Evolutionary conservation across 1,284 basidiomycete species (phyloP), one percentile per base, ranked within the genome.

Genomic region (Flammula alnicola): DNA sequence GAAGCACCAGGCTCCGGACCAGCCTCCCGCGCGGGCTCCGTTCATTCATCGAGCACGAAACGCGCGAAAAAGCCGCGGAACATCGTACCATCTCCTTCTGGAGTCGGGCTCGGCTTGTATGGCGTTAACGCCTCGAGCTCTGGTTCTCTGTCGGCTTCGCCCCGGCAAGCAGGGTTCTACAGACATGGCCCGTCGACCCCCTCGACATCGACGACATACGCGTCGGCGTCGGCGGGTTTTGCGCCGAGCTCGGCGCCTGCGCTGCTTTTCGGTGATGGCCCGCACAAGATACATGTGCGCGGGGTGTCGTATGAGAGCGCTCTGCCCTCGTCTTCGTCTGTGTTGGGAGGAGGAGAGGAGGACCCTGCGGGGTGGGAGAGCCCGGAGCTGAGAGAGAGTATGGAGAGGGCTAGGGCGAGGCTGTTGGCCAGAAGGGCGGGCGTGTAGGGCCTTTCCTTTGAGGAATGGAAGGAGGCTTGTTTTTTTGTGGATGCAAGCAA

Each of bases 371-470:
- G 69, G 5, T 83, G 78, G 75, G 70, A 80, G 63, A 86, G 80
- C 59, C 72, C 78, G 3, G 83, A 86, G 69, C 60, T 87, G 42
- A 72, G 75, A 47, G 81, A 83, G 65, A 78, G 75, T 17, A 88
- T 88, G 86, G 78, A 80, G 63, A 69, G 71, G 8, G 85, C 86
- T 19, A 69, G 85, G 31, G 74, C 74, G 38, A 67, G 68, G 44
- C 70, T 76, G 52, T 49, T 63, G 47, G 55, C 57, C 5, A 53
- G 54, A 30, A 50, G 59, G 31, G 39, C 39, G 23, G 55, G 47
- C 25, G 51, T 26, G 6, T 40, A 40, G 25, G 36, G n/a, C n/a
- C n/a, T n/a, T n/a, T n/a, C n/a, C n/a, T n/a, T n/a, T n/a, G n/a
- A n/a, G n/a, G n/a, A n/a, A n/a, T n/a, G n/a, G n/a, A n/a, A n/a